Conservation (phyloP, 257 asterid genomes). For the Nicotiana tomentosiformis region DNA sequence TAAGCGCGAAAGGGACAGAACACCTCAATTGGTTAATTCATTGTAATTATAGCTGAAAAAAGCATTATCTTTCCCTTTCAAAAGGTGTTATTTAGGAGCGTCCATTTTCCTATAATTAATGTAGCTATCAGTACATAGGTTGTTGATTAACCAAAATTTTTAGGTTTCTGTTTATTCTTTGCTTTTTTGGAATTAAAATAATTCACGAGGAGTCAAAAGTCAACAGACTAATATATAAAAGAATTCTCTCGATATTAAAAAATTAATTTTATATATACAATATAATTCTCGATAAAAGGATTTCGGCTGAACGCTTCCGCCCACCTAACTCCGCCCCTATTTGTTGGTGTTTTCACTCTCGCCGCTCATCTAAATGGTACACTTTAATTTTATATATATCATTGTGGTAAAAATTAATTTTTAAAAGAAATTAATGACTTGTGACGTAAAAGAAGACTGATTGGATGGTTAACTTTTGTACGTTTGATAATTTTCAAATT, state of each 20-base stretch:
- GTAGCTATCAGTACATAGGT: background rate
- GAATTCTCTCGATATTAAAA: background rate
- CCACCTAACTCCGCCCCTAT: background rate
- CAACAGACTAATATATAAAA: background rate
- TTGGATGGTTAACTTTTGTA: background rate
- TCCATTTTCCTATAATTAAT: background rate
- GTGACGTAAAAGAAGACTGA: background rate
- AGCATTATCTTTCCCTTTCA: background rate
- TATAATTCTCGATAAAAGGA: too few species aligned
- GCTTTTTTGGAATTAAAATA: background rate
- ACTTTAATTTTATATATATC: background rate
- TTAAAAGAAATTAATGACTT: background rate
- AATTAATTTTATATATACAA: too few species aligned
- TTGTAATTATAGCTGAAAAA: background rate
- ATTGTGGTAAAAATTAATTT: too few species aligned
- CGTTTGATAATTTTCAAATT: background rate
- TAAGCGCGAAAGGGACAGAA: background rate
- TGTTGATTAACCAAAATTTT: background rate
- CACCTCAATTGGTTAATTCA: too few species aligned
- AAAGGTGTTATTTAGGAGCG: background rate
- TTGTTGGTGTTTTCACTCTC: background rate
- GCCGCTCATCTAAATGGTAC: background rate
- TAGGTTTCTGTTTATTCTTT: background rate
- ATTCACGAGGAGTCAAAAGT: background rate
- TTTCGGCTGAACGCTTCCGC: too few species aligned